Base-by-base conservation (phyloP, 148 eudicot genomes). In the Pharnaceum exiguum region DNA sequence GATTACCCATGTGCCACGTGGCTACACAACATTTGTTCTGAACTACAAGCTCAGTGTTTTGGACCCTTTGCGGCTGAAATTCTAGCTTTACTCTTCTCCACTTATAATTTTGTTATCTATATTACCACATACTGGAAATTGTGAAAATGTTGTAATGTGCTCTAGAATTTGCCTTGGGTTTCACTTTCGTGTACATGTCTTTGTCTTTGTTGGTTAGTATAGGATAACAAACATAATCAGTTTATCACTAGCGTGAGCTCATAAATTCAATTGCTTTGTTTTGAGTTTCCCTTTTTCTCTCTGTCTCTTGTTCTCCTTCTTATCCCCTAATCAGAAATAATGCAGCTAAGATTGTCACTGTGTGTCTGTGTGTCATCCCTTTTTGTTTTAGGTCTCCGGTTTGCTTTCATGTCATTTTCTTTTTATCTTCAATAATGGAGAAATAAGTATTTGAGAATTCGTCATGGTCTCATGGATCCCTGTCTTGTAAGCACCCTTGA, bases 1-100 rank as follows among this genome's bases (percentile, higher is more conserved):
- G 96, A 89, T 89, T 76, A 66, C 67, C 13, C 22, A 51, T 0
- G 3, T 49, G 80, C 78, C 90, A 81, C 87, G 81, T 89, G 96
- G 82, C 90, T 4, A 0, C 0, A 15, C 0, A 7, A 18, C 50
- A 44, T 74, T 76, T 58, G 36, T 40, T 60, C 22, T 35, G 16
- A 26, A 24, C 60, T 44, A 45, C 35, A 24, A 19, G 16, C 26
- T 38, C 35, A 12, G 11, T 6, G 21, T 11, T 25, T 65, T 44
- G 54, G 44, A 24, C 40, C 48, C 27, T 68, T 74, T 78, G 79
- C 60, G 95, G 85, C 57, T 83, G 65, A 17, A 35, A 62, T 62
- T 69, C 53, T 12, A 60, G 50, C 74, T 62, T 39, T 32, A 10
- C 43, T 81, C 90, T 59, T 79, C 78, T 70, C 90, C 85, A 87